Conservation (phyloP, 1,139 yeast genomes). For the Pichia sp. region DNA sequence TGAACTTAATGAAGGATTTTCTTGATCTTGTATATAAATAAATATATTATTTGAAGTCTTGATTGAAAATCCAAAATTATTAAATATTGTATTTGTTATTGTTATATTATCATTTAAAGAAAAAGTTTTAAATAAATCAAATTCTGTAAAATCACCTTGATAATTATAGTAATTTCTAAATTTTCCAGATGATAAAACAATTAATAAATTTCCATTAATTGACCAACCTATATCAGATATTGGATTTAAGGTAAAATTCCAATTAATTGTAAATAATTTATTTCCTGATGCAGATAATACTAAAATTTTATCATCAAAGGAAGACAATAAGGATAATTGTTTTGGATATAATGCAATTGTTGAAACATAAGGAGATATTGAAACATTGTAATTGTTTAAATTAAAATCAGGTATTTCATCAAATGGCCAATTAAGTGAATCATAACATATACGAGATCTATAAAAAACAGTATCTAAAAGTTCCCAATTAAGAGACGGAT, state of each 20-base stretch:
- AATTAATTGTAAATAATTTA: conserved; percentile 42
- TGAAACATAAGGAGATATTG: conserved; percentile 41
- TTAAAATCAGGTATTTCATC: conserved; percentile 13
- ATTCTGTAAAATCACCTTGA: conserved; percentile 59
- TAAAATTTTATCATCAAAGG: conserved; percentile 39
- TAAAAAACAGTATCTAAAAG: conserved; percentile 57
- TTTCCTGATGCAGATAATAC: conserved; percentile 47
- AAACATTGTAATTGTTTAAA: conserved; percentile 30
- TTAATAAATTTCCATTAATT: conserved; percentile 46
- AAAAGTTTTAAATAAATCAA: conserved; percentile 18
- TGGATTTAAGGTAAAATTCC: conserved; percentile 46
- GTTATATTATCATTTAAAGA: conserved; percentile 16
- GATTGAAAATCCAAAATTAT: conserved; percentile 33
- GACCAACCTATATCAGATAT: conserved; percentile 56
- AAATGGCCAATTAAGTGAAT: conserved; percentile 23
- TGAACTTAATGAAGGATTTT: not conserved
- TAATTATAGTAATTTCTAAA: conserved; percentile 65
- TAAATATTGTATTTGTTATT: conserved; percentile 33
- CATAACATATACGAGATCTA: conserved; percentile 32
- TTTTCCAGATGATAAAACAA: conserved; percentile 51
- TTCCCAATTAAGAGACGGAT: conserved; percentile 48
- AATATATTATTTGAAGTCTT: conserved; percentile 31
- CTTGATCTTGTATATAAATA: conserved; percentile 28
- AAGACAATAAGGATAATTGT: too few species aligned
- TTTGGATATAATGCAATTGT: conserved; percentile 35